These are phyloP conservation scores for Botryobasidium botryosum DNA, from an alignment of 768 basidiomycete genomes.

Conservation along the genomic window DNA sequence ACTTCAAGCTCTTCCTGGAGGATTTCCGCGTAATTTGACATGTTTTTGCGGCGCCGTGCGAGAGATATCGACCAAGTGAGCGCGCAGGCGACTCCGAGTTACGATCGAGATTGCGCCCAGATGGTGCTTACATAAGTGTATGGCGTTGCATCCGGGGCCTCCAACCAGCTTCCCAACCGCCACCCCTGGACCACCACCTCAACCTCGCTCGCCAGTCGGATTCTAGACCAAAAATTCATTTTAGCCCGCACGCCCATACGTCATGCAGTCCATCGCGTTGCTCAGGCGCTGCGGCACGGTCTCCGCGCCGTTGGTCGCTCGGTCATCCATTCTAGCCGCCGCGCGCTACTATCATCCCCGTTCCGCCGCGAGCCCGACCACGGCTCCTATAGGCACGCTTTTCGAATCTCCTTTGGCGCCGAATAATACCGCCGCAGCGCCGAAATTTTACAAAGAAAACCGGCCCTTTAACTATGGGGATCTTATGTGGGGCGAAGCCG, in stretches of 20 bases:
- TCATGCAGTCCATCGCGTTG: slow-evolving; percentile 27
- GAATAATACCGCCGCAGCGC: too few species aligned
- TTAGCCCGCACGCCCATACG: slow-evolving; percentile 34
- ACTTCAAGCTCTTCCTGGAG: slow-evolving; percentile 87
- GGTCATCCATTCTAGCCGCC: not conserved
- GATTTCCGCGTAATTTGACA: slow-evolving; percentile 25
- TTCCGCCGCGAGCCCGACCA: too few species aligned
- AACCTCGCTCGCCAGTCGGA: slow-evolving; percentile 3
- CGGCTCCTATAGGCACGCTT: too few species aligned
- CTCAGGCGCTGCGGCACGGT: slow-evolving; percentile 1
- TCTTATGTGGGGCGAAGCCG: too few species aligned
- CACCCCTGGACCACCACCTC: not conserved
- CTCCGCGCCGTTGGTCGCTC: not conserved
- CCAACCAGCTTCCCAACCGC: not conserved
- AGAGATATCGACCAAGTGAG: slow-evolving; percentile 37
- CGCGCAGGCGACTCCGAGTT: not conserved
- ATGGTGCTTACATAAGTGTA: not conserved
- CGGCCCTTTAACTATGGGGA: too few species aligned
- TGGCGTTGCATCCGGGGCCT: not conserved
- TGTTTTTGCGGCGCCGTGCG: not conserved
- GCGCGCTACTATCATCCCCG: too few species aligned
- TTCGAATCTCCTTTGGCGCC: too few species aligned
- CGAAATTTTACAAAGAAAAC: too few species aligned
- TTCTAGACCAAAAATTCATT: slow-evolving; percentile 14
- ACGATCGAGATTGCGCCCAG: slow-evolving; percentile 6